Base-by-base conservation (phyloP, 1,284 basidiomycete species). In the Hymenochaete sp. region DNA sequence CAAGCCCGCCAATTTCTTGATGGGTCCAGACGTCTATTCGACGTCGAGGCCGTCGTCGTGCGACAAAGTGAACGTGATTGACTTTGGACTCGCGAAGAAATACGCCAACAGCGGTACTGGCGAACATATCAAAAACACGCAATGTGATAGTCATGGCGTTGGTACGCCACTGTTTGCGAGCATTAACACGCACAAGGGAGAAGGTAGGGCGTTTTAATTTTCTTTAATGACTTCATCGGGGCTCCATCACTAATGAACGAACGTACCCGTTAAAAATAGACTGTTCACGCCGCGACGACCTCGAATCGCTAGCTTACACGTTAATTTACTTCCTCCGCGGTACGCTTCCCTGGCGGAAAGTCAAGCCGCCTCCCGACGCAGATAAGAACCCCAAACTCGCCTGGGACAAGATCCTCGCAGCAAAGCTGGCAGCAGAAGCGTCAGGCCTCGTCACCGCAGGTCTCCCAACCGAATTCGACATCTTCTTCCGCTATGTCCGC, bases 21-120 rank as follows among this genome's bases (percentile, higher is more conserved):
- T 86, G 72, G 79, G 81, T 50, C 74, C 73, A 0, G 72, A 72
- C 37, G 28, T 45, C 4, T 67, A 72, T 41, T 67, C 71, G 5
- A 57, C 72, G 0, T 44, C 45, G 16, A 32, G 31, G 16, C 45
- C 49, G n/a, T 47, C 49, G 21, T 51, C 49, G 18, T 47, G 45
- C 36, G 70, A 73, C 54, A 65, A 79, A 42, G 78, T 96, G 60
- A 93, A 90, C 62, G 77, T 98, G 54, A 97, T 98, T 60, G 95
- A 98, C 69, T 98, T 98, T 65, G 93, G 93, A 47, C 81, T 98
- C 35, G 92, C 93, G 6, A 96, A 96, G 66, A 93, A 93, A 64
- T 97, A 87, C 67, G 79, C 92, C 38, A 91, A 97, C 65, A 68
- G 85, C 7, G 79, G 81, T 56, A 93, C 91, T 1, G 81, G 84